Conservation (phyloP, 1,139 yeast species). For the Groenewaldozyma sp. region DNA sequence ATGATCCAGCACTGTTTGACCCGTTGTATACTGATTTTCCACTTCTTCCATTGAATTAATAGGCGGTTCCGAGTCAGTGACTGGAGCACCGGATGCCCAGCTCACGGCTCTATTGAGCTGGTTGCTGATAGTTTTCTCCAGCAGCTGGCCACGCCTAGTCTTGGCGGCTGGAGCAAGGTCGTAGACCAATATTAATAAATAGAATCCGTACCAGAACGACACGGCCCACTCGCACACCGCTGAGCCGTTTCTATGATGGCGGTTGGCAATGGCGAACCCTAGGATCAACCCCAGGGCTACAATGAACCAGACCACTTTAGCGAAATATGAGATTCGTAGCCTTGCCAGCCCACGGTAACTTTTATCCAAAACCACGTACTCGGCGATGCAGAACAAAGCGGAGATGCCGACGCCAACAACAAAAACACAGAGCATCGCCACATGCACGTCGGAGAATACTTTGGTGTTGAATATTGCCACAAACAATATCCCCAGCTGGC, state of each 20-base stretch:
- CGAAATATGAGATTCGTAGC: conserved; percentile 35
- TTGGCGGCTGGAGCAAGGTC: conserved; percentile 51
- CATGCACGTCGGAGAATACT: conserved; percentile 50
- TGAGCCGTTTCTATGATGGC: conserved; percentile 39
- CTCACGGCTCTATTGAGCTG: conserved; percentile 5
- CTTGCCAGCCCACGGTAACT: conserved; percentile 34
- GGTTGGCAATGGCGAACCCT: conserved; percentile 47
- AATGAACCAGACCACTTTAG: conserved; percentile 57
- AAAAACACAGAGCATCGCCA: conserved; percentile 63
- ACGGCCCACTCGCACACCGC: conserved; percentile 73
- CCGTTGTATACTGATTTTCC: neutral
- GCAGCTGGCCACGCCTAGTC: conserved; percentile 16
- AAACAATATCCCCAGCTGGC: conserved; percentile 69
- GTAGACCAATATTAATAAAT: conserved; percentile 53
- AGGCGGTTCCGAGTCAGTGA: conserved; percentile 3
- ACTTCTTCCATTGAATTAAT: neutral
- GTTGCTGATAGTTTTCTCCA: conserved; percentile 13
- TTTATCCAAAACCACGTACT: conserved; percentile 54
- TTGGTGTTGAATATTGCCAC: conserved; percentile 70
- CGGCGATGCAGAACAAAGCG: conserved; percentile 49
- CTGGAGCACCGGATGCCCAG: conserved; percentile 1
- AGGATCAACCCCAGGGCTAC: conserved; percentile 66
- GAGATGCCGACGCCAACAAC: conserved; percentile 63
- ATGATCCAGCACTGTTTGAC: neutral
- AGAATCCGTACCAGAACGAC: conserved; percentile 72